Base-by-base conservation (phyloP, 495 filamentous ascomycete genomes). In the Beverwykella pulmonaria region DNA sequence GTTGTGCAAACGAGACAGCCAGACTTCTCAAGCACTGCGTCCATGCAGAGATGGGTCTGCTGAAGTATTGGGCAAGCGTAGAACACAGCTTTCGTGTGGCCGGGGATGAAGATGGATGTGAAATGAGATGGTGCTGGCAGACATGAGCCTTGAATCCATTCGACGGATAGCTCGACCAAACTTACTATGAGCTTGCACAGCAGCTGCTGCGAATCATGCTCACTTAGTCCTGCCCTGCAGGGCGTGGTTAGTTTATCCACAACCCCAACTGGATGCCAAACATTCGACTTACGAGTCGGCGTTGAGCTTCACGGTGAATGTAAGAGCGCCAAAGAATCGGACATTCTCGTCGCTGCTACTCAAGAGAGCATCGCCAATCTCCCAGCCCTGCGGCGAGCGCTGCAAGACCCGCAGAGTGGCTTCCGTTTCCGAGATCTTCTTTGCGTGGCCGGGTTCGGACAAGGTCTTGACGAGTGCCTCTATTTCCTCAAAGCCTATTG, bases 241-340 rank as follows among this genome's bases (percentile, higher is more conserved):
- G 14, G 10, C 46, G 49, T 14, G 23, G 19, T 80, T 23, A 78
- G 71, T 53, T 34, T 39, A 34, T 26, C 8, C 9, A 15, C 39
- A 3, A 44, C 2, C 6, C 17, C 39, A 44, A 2, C 2, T 9
- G 39, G 39, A 6, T 6, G 25, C 27, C 4, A 10, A 56, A 0
- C 14, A 22, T 30, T n/a, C 12, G 10, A 69, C 77, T 54, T 78
- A 90, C 90, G 85, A 90, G 73, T 93, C 90, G 34, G 85, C 83
- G 68, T 97, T 97, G 53, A 97, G 81, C 78, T 97, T 97, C 52
- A 97, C 88, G 17, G 88, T 94, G 71, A 96, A 91, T 0, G 93
- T 97, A 64, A 96, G 81, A 30, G 93, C 94, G n/a, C 90, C 94
- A 75, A 92, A 97, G 79, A 97, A 98, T 44, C 89, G 86, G 71